Percentiles rank a stretch among this genome's conserved stretches.
Evolutionary conservation across 2,329 filamentous ascomycete species (phyloP).

Genomic region (Emmonsia crescens): DNA sequence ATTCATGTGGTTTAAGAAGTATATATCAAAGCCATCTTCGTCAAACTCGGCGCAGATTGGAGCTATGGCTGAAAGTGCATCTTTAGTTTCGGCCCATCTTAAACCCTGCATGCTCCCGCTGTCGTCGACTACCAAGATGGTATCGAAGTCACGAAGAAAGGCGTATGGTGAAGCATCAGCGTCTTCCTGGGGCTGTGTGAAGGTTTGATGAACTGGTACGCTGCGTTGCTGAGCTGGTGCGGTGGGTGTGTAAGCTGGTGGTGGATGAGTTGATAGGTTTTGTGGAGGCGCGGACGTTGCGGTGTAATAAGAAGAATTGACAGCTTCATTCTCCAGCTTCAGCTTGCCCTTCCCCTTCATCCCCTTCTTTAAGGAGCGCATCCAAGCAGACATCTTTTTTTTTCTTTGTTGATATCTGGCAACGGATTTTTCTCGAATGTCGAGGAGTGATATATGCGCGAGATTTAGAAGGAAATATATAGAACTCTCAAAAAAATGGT

Average conservation of each 20-base stretch:
- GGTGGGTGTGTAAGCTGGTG: slow-evolving; percentile 12
- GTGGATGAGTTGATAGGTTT: not conserved
- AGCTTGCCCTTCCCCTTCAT: not conserved
- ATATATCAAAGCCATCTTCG: slow-evolving; percentile 75
- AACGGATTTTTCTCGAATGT: not conserved
- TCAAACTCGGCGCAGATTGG: slow-evolving; percentile 75
- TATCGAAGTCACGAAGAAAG: slow-evolving; percentile 73
- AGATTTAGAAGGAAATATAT: not conserved
- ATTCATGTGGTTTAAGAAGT: slow-evolving; percentile 66
- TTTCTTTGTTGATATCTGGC: not conserved
- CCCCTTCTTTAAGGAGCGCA: not conserved
- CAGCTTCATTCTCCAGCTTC: not conserved
- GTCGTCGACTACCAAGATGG: slow-evolving; percentile 84
- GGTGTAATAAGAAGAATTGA: too few species aligned
- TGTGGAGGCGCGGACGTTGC: not conserved
- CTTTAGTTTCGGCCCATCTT: slow-evolving; percentile 64
- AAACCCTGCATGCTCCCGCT: slow-evolving; percentile 71
- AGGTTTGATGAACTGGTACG: not conserved
- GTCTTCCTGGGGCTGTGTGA: not conserved
- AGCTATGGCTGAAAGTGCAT: slow-evolving; percentile 61
- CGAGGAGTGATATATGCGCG: not conserved
- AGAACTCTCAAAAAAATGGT: not conserved
- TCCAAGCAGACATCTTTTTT: not conserved
- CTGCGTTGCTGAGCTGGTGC: not conserved
- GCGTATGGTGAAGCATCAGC: slow-evolving; percentile 54